Percentiles rank a stretch among this genome's conserved stretches.
Conservation (phyloP, 2,329 filamentous ascomycete genomes). For the Acarospora socialis region DNA sequence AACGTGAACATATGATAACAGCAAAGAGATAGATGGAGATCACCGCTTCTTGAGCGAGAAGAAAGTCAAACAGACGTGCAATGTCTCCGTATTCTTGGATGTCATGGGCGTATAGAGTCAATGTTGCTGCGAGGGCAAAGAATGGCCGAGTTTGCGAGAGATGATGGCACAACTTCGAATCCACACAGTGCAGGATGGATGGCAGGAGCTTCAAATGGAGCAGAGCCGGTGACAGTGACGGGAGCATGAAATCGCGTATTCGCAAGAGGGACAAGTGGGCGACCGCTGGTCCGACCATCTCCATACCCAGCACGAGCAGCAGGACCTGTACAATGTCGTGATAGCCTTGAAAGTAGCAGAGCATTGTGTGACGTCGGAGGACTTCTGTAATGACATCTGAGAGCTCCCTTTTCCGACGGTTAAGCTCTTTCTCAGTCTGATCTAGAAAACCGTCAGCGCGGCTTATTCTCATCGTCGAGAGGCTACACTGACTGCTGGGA, state of each 20-base stretch:
- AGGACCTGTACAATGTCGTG: constrained; percentile 97
- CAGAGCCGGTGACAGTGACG: constrained; percentile 65
- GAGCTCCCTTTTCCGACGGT: constrained; percentile 58
- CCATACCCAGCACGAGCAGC: constrained; percentile 62
- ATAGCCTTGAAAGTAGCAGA: constrained; percentile 96
- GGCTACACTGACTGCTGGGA: constrained; percentile 50
- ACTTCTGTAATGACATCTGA: constrained; percentile 67
- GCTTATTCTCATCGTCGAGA: constrained; percentile 15
- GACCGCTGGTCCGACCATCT: constrained; percentile 47
- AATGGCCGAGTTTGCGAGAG: constrained; percentile 70
- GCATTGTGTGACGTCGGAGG: constrained; percentile 63
- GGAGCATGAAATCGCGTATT: constrained; percentile 96
- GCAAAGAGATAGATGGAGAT: constrained; percentile 87
- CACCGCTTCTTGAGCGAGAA: constrained; percentile 74
- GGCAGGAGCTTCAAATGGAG: constrained; percentile 79
- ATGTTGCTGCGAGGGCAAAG: constrained; percentile 81
- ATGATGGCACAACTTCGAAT: constrained; percentile 58
- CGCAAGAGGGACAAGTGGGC: constrained; percentile 75
- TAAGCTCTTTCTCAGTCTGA: constrained; percentile 53
- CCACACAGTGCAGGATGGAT: constrained; percentile 58
- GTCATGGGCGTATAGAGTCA: constrained; percentile 95
- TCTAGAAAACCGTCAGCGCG: too few species aligned
- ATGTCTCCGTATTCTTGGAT: constrained; percentile 83
- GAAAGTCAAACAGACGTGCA: constrained; percentile 78
- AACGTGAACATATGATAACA: constrained; percentile 67